A percentile compares a stretch with the other conserved stretches of the same genome.
These are phyloP conservation scores for Madurella fahalii DNA, from an alignment of 2,329 filamentous ascomycete genomes.

Conservation along the genomic window DNA sequence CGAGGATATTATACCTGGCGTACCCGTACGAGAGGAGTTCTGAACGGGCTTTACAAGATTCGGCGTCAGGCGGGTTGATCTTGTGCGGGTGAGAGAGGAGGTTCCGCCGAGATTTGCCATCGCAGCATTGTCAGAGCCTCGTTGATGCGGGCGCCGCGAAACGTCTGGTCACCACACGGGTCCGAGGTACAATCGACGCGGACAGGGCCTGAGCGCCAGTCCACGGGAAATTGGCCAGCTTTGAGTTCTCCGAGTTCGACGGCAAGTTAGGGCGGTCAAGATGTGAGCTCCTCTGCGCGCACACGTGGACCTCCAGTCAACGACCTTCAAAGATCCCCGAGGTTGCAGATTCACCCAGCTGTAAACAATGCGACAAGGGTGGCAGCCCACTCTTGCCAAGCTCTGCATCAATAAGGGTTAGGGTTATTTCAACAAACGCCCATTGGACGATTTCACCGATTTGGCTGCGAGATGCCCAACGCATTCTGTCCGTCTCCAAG, in stretches of 20 bases:
- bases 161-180: not conserved
- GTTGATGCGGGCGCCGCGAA: not conserved
- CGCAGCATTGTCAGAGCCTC: conserved; percentile 18
- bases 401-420: too few relatives aligned
- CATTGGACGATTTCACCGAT: too few relatives aligned
- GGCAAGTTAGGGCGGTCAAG: not conserved
- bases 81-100: conserved; percentile 25
- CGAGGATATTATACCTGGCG: not conserved
- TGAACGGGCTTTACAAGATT: conserved; percentile 16
- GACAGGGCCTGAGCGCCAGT: too few relatives aligned
- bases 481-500: too few relatives aligned
- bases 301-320: not conserved
- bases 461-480: too few relatives aligned
- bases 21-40: conserved; percentile 7
- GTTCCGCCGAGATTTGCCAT: conserved; percentile 24
- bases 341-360: too few relatives aligned
- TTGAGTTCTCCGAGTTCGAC: not conserved
- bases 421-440: too few relatives aligned
- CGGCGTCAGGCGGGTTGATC: conserved; percentile 24
- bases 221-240: too few relatives aligned
- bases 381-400: too few relatives aligned
- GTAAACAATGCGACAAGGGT: too few relatives aligned
- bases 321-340: too few relatives aligned
- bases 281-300: not conserved
- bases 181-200: not conserved